These are phyloP conservation scores for Fomitiporia mediterranea DNA, from an alignment of 1,284 basidiomycete genomes.

Conservation along the genomic window DNA sequence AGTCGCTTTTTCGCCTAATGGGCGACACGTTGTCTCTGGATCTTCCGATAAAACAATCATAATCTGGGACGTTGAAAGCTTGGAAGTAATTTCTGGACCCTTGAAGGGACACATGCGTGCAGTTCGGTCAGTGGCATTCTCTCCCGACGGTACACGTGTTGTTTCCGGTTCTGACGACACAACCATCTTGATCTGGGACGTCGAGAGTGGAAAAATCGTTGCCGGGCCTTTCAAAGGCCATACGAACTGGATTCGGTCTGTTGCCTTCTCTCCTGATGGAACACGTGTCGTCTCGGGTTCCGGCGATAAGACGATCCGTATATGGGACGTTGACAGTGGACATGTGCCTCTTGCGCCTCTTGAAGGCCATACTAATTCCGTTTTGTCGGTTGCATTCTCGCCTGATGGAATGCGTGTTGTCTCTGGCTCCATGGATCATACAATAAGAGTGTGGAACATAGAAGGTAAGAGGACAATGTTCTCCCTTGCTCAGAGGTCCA, in stretches of 20 bases:
- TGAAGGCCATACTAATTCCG: no score
- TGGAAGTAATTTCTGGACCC: neutral
- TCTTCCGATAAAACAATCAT: slow-evolving; percentile 78
- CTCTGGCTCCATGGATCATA: neutral
- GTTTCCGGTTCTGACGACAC: no score
- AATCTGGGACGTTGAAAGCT: slow-evolving; percentile 50
- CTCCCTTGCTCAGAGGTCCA: neutral
- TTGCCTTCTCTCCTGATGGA: neutral
- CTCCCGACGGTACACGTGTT: slow-evolving; percentile 1
- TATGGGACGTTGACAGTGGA: slow-evolving; percentile 1
- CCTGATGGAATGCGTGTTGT: neutral
- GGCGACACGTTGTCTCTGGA: no score
- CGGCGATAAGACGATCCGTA: neutral
- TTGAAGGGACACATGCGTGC: neutral
- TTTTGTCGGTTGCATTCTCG: neutral
- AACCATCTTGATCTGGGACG: no score
- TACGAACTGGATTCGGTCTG: slow-evolving; percentile 34
- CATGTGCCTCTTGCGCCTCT: neutral
- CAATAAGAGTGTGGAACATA: neutral
- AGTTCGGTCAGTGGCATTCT: neutral
- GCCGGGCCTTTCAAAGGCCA: no score
- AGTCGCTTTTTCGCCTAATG: neutral
- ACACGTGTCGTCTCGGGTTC: no score
- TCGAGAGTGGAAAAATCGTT: no score
- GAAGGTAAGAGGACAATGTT: neutral